phyloP scores from a whole-genome alignment of 2,329 filamentous ascomycete species.

The Chrysoporthe puriensis region DNA sequence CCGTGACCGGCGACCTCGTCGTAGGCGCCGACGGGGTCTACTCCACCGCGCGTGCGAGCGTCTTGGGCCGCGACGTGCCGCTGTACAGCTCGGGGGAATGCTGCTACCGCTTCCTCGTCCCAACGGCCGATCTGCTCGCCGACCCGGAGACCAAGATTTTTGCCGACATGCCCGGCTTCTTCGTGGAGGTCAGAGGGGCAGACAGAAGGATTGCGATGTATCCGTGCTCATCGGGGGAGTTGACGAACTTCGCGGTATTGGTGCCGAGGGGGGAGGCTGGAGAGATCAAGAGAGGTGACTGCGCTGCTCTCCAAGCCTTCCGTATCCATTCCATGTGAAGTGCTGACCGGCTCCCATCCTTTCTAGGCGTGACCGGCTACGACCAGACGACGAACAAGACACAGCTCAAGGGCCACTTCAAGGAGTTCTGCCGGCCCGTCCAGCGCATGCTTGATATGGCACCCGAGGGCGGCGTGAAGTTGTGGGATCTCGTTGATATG shows the following conservation, averaged over 20 bases:
- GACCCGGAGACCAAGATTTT: conserved; percentile 17
- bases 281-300: conserved; percentile 23
- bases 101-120: conserved; percentile 26
- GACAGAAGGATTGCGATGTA: conserved; percentile 21
- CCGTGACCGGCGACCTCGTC: conserved; percentile 23
- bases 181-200: conserved; percentile 8
- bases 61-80: conserved; percentile 12
- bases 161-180: conserved; percentile 13
- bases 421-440: conserved; percentile 2
- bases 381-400: conserved; percentile 25
- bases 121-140: conserved; percentile 9
- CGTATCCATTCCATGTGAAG: neutral
- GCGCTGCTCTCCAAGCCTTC: too few relatives aligned
- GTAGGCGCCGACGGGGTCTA: conserved; percentile 25
- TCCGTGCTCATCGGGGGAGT: conserved; percentile 17
- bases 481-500: conserved; percentile 27
- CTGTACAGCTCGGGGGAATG: conserved; percentile 13
- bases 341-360: neutral
- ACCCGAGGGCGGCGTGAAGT: conserved; percentile 17
- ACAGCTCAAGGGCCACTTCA: conserved; percentile 19
- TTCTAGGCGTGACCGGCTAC: conserved; percentile 23
- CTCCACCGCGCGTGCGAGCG: conserved; percentile 15
- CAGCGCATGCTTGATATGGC: conserved; percentile 20
- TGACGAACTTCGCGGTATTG: conserved; percentile 20
- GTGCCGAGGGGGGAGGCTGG: conserved; percentile 22